Percentiles rank a stretch among this genome's conserved stretches.
These are phyloP conservation scores for Lolium rigidum DNA, from an alignment of 176 grass and related monocot species.

Conservation along the genomic window DNA sequence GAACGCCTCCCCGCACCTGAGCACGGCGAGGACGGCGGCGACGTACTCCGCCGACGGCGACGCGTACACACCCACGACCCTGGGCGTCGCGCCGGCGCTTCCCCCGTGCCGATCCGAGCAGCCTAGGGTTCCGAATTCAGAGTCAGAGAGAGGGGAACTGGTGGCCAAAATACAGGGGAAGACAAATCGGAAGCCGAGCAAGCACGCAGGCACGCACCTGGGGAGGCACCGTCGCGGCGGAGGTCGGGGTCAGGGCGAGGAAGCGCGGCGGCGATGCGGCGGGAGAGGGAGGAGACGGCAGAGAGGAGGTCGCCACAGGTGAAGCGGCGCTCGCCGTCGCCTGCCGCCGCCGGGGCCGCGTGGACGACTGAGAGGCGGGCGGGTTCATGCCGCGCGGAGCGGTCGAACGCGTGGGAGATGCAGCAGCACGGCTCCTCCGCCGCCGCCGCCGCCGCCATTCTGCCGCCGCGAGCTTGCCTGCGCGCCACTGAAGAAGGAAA, in stretches of 20 bases:
- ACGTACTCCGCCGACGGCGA: conserved; percentile 75
- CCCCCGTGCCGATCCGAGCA: not conserved
- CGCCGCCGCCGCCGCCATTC: not conserved
- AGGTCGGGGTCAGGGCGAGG: not conserved
- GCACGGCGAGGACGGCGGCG: conserved; percentile 62
- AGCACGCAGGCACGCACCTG: conserved; percentile 47
- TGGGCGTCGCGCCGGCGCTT: conserved; percentile 32
- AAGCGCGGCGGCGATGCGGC: conserved; percentile 50
- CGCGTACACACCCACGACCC: conserved; percentile 49
- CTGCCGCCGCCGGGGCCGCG: not conserved
- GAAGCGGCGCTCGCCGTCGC: conserved; percentile 44
- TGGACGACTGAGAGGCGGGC: conserved; percentile 46
- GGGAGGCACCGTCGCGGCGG: not conserved
- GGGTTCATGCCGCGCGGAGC: conserved; percentile 39
- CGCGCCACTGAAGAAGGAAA: too few relatives aligned
- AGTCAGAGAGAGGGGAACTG: not conserved
- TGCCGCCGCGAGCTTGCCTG: not conserved
- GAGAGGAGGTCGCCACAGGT: conserved; percentile 57
- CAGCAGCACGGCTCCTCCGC: conserved; percentile 45
- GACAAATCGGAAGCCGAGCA: not conserved
- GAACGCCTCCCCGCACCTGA: conserved; percentile 78
- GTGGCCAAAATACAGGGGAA: not conserved
- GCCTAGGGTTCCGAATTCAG: conserved; percentile 8
- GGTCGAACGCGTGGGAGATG: conserved; percentile 79
- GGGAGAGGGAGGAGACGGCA: conserved; percentile 49